Conservation (phyloP, 148 eudicot genomes). For the Bassia scoparia region DNA sequence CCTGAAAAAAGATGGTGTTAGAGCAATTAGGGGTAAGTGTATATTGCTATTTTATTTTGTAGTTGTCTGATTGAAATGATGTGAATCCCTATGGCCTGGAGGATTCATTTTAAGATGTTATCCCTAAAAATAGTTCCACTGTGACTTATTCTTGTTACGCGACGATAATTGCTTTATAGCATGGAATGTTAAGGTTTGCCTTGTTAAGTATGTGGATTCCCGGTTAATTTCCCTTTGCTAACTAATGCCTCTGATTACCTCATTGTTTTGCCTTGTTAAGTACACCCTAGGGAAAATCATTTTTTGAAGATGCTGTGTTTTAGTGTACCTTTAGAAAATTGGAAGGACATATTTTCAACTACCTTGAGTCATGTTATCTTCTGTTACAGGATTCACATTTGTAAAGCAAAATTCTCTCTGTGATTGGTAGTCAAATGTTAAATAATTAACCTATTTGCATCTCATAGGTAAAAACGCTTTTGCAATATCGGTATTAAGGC, state of each 20-base stretch:
- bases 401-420: not conserved
- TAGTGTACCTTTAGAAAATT: not conserved
- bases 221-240: too few relatives aligned
- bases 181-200: not conserved
- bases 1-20: slow-evolving; percentile 37
- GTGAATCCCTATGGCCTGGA: not conserved
- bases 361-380: not conserved
- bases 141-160: not conserved
- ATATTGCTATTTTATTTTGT: slow-evolving; percentile 1
- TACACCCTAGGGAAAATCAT: not conserved
- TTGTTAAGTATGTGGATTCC: not conserved
- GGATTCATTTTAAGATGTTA: not conserved
- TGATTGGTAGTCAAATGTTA: not conserved
- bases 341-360: not conserved
- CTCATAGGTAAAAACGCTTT: slow-evolving; percentile 79
- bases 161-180: not conserved
- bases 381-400: not conserved
- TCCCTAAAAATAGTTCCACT: not conserved
- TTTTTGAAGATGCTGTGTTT: not conserved
- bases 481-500: slow-evolving; percentile 80
- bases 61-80: not conserved
- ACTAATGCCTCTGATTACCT: not conserved
- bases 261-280: not conserved
- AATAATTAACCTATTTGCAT: not conserved
- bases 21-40: slow-evolving; percentile 56